Evolutionary conservation across 257 asterid genomes (phyloP).

Genomic region (Rhazya stricta): DNA sequence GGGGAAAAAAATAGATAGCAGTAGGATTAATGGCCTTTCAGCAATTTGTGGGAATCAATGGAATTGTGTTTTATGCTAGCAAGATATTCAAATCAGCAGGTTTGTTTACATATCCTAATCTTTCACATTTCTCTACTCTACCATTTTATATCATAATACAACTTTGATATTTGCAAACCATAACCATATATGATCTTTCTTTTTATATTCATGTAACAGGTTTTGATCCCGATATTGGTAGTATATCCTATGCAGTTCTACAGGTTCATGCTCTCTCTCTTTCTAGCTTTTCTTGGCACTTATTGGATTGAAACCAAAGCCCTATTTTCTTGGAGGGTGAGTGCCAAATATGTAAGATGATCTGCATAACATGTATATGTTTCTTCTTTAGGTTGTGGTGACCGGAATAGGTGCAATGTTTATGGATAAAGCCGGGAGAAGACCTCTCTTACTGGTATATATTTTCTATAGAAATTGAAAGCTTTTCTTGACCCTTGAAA

Average conservation of each 20-base stretch:
- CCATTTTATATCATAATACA: neutral
- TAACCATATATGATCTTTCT: neutral
- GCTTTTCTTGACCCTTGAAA: neutral
- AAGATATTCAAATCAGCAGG: slow-evolving; percentile 67
- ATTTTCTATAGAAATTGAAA: neutral
- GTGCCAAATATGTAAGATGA: neutral
- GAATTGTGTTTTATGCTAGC: slow-evolving; percentile 60
- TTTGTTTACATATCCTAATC: neutral
- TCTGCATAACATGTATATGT: neutral
- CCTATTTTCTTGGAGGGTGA: too few species aligned
- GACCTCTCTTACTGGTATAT: slow-evolving; percentile 25
- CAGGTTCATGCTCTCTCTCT: slow-evolving; percentile 11
- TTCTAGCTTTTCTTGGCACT: neutral
- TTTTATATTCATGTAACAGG: neutral
- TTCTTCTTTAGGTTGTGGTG: slow-evolving; percentile 9
- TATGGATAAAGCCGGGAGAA: slow-evolving; percentile 26
- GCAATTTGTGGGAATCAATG: slow-evolving; percentile 68
- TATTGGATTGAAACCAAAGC: too few species aligned
- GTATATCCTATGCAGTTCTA: slow-evolving; percentile 10
- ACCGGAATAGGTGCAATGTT: slow-evolving; percentile 21
- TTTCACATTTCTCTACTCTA: neutral
- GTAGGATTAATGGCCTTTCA: slow-evolving; percentile 60
- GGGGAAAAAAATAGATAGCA: slow-evolving; percentile 46
- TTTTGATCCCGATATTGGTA: slow-evolving; percentile 19
- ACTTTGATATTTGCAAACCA: too few species aligned